Conservation (phyloP, 2,329 filamentous ascomycete species). For the Stylonectria norvegica region DNA sequence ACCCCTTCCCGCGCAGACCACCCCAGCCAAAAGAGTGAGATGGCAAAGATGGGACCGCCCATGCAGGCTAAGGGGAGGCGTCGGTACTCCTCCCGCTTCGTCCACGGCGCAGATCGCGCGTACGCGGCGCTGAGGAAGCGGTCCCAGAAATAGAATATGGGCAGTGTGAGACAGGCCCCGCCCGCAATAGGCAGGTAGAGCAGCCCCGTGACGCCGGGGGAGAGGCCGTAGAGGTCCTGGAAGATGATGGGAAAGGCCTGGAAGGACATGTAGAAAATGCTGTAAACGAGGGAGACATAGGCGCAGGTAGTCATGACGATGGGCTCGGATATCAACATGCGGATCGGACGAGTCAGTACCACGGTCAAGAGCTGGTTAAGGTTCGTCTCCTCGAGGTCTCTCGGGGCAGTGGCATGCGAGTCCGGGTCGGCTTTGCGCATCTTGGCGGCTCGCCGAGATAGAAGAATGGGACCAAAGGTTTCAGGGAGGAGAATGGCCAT, state of each 20-base stretch:
- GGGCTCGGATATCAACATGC: constrained; percentile 70
- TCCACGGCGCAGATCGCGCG: constrained; percentile 51
- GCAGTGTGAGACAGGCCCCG: constrained; percentile 57
- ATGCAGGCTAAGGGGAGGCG: constrained; percentile 69
- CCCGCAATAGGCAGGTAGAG: constrained; percentile 66
- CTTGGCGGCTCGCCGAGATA: constrained; percentile 53
- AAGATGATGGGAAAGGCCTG: constrained; percentile 73
- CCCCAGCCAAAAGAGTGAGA: constrained; percentile 60
- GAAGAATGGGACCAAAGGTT: constrained; percentile 57
- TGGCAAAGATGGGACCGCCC: constrained; percentile 61
- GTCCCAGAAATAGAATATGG: constrained; percentile 66
- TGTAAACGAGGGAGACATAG: constrained; percentile 70
- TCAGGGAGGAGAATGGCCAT: constrained; percentile 63
- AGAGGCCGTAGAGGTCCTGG: constrained; percentile 58
- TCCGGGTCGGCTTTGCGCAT: constrained; percentile 55
- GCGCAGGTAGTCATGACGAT: constrained; percentile 68
- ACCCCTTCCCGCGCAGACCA: constrained; percentile 50
- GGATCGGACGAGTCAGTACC: constrained; percentile 67
- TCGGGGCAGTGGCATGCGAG: constrained; percentile 52
- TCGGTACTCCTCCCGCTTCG: constrained; percentile 60
- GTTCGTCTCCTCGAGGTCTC: constrained; percentile 60
- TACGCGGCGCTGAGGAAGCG: constrained; percentile 52
- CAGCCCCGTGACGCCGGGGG: constrained; percentile 61
- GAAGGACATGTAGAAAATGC: constrained; percentile 68
- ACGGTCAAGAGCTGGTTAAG: constrained; percentile 59